Percentiles rank a stretch among this genome's conserved stretches.
These are phyloP conservation scores for Colletotrichum sp. DNA, from an alignment of 2,329 filamentous ascomycete genomes.

Conservation along the genomic window DNA sequence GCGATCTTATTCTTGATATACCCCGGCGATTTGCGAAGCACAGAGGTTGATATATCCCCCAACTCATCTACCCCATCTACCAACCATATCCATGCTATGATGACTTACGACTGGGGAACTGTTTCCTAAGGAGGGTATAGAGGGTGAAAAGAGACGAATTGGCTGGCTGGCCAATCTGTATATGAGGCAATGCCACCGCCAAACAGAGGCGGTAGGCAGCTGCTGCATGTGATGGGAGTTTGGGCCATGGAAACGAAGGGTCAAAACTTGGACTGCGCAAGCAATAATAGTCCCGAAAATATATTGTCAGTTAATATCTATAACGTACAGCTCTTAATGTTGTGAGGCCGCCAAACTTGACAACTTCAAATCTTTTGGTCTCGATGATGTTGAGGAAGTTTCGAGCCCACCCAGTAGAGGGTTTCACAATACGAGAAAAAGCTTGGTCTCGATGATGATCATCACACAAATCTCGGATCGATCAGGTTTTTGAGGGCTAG, in stretches of 20 bases:
- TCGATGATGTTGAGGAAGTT: background rate
- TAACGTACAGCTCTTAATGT: background rate
- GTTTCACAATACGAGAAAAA: too few relatives aligned
- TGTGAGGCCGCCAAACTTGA: background rate
- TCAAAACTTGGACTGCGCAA: constrained; percentile 14
- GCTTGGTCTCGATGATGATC: background rate
- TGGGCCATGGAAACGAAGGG: background rate
- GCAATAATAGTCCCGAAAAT: constrained; percentile 4
- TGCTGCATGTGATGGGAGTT: background rate
- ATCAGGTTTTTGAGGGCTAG: background rate
- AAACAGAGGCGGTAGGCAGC: background rate
- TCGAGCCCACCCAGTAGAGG: too few relatives aligned
- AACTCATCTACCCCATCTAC: background rate
- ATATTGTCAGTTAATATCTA: background rate
- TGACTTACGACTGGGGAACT: background rate
- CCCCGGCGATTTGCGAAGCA: constrained; percentile 9
- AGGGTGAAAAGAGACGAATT: background rate
- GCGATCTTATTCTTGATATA: constrained; percentile 15
- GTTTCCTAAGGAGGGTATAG: background rate
- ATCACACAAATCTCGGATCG: background rate
- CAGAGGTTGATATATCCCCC: background rate
- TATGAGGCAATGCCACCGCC: background rate
- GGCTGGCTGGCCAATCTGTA: background rate
- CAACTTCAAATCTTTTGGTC: background rate
- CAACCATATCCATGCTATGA: background rate